phyloP scores from a whole-genome alignment of 176 grass and related monocot genomes.

The Cenchrus americanus region DNA sequence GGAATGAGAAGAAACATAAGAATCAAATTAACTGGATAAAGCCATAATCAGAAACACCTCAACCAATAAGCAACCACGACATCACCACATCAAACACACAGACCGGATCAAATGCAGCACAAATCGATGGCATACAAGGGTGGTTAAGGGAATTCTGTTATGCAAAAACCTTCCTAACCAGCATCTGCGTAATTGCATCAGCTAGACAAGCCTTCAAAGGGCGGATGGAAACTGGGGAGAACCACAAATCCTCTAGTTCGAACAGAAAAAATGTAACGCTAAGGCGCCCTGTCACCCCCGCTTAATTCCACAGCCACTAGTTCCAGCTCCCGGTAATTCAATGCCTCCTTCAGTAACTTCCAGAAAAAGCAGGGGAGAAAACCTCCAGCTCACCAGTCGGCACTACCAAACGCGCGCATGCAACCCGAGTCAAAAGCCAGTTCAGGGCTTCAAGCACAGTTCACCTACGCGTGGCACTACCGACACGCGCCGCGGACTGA shows the following conservation, averaged over 20 bases:
- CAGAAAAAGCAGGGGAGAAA: background rate
- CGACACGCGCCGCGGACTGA: slow-evolving; percentile 29
- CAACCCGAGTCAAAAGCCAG: slow-evolving; percentile 32
- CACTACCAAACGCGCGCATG: slow-evolving; percentile 24
- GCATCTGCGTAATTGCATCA: background rate
- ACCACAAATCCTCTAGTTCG: background rate
- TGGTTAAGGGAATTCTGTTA: background rate
- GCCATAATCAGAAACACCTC: slow-evolving; percentile 12
- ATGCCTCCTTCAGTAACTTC: background rate
- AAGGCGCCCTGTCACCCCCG: background rate
- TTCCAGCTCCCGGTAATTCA: slow-evolving; percentile 11
- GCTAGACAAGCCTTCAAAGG: background rate
- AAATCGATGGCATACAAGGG: background rate
- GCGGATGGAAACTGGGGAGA: background rate
- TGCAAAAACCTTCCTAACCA: background rate
- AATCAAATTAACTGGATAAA: slow-evolving; percentile 15
- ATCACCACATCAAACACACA: slow-evolving; percentile 3
- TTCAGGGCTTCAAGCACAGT: background rate
- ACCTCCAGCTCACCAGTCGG: background rate
- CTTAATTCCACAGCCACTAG: slow-evolving; percentile 26
- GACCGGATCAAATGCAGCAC: slow-evolving; percentile 22
- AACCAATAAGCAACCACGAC: background rate
- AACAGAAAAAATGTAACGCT: background rate
- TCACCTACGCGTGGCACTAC: slow-evolving; percentile 21
- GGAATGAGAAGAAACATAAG: slow-evolving; percentile 9